Conservation (phyloP, 225 moss, liverwort and hornwort genomes). For the Thuidium tamariscinum region DNA sequence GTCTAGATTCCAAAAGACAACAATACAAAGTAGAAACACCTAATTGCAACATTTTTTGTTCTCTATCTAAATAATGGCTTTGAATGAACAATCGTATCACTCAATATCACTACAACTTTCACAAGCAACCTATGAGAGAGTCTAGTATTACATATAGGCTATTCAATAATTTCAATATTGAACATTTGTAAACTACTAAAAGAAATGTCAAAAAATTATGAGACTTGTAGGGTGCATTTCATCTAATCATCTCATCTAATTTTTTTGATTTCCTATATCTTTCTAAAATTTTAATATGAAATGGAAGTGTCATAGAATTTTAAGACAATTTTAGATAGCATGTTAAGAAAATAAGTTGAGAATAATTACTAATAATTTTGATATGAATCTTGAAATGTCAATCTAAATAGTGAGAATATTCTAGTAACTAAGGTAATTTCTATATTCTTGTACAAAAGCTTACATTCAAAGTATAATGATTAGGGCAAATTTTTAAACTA, state of each 20-base stretch:
- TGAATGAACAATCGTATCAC: rapidly evolving
- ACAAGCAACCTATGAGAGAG: background rate
- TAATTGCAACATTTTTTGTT: background rate
- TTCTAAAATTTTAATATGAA: background rate
- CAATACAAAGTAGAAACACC: background rate
- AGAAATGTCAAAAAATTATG: rapidly evolving
- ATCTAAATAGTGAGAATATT: rapidly evolving
- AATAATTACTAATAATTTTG: background rate
- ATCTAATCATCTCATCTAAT: background rate
- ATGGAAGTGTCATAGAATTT: background rate
- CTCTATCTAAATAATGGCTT: background rate
- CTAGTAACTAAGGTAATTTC: background rate
- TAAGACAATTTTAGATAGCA: background rate
- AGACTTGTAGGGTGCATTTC: too few relatives aligned
- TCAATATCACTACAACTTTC: background rate
- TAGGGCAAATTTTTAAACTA: too few relatives aligned
- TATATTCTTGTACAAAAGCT: background rate
- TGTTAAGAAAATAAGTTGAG: background rate
- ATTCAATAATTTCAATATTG: background rate
- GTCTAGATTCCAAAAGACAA: rapidly evolving
- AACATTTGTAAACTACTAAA: background rate
- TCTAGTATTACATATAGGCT: too few relatives aligned
- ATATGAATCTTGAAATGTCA: background rate
- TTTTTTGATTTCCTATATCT: rapidly evolving
- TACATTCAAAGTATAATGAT: background rate